A percentile compares a stretch with the other conserved stretches of the same genome.
Evolutionary conservation across 2,329 filamentous ascomycete genomes (phyloP).

Genomic region (Xylaria sp.): DNA sequence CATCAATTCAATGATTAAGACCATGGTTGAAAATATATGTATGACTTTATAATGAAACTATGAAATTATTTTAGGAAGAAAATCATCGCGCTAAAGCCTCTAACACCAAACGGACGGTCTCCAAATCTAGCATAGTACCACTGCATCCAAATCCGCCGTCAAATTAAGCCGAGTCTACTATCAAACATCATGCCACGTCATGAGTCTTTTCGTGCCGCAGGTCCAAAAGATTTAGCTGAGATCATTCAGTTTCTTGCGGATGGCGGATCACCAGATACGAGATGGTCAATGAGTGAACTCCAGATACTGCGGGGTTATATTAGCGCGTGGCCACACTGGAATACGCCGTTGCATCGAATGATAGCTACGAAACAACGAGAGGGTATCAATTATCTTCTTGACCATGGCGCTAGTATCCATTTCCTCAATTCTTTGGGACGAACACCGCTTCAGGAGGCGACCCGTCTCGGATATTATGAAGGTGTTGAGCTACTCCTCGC

Average conservation of each 20-base stretch:
- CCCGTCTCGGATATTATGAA: not conserved
- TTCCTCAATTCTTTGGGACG: not conserved
- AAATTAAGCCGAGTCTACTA: not conserved
- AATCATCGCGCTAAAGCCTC: no score
- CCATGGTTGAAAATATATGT: no score
- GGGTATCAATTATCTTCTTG: not conserved
- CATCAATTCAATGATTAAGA: not conserved
- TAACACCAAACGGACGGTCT: not conserved
- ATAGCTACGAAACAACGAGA: conserved; percentile 16
- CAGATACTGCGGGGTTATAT: conserved; percentile 6
- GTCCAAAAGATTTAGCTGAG: not conserved
- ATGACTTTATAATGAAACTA: no score
- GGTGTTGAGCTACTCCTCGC: not conserved
- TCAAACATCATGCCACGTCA: not conserved
- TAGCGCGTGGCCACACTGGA: conserved; percentile 20
- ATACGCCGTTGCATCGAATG: conserved; percentile 22
- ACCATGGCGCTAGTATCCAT: not conserved
- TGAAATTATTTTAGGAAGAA: no score
- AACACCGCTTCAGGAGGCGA: not conserved
- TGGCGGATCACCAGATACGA: not conserved
- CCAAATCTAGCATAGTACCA: not conserved
- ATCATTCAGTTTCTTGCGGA: not conserved
- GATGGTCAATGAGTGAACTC: conserved; percentile 8
- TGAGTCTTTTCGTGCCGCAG: not conserved
- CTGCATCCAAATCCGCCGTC: not conserved